A percentile compares a stretch with the other conserved stretches of the same genome.
Evolutionary conservation across 1,284 basidiomycete genomes (phyloP).

Genomic region (Cutaneotrichosporon cavernicola): DNA sequence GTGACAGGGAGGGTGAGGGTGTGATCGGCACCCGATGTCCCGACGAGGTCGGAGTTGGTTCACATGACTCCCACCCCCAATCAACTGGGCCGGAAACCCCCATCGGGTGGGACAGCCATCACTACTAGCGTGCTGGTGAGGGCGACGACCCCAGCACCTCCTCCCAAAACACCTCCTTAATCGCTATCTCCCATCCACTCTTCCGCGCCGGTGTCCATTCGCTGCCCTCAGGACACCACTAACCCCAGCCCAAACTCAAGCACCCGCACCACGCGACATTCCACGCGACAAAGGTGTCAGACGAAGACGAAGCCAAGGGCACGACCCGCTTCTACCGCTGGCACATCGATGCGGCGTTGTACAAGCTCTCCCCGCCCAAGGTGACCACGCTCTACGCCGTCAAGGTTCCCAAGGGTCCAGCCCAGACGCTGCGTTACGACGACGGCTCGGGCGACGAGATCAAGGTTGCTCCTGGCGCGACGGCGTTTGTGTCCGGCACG

Average conservation of each 20-base stretch:
- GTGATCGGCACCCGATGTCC: neutral
- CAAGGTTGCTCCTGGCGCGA: constrained; percentile 78
- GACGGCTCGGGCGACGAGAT: constrained; percentile 84
- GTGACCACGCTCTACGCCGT: constrained; percentile 86
- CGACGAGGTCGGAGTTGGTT: neutral
- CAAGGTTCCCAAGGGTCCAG: constrained; percentile 65
- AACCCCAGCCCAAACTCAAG: constrained; percentile 54
- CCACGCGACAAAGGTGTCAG: constrained; percentile 76
- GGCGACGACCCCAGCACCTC: too few relatives aligned
- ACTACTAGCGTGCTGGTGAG: too few relatives aligned
- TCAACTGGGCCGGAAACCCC: neutral
- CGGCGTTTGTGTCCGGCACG: constrained; percentile 72
- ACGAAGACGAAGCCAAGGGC: constrained; percentile 72
- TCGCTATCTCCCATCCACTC: too few relatives aligned
- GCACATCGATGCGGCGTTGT: constrained; percentile 93
- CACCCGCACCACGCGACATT: constrained; percentile 86
- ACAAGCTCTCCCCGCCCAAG: constrained; percentile 78
- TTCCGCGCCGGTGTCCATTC: too few relatives aligned
- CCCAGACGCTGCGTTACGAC: constrained; percentile 76
- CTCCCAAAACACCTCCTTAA: too few relatives aligned
- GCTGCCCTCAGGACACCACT: too few relatives aligned
- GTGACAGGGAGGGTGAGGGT: neutral
- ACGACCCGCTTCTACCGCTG: constrained; percentile 83
- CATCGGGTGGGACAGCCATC: too few relatives aligned
- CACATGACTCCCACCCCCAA: constrained; percentile 8